Evolutionary conservation across 495 filamentous ascomycete genomes (phyloP).

Genomic region (Aspergillus diversus): DNA sequence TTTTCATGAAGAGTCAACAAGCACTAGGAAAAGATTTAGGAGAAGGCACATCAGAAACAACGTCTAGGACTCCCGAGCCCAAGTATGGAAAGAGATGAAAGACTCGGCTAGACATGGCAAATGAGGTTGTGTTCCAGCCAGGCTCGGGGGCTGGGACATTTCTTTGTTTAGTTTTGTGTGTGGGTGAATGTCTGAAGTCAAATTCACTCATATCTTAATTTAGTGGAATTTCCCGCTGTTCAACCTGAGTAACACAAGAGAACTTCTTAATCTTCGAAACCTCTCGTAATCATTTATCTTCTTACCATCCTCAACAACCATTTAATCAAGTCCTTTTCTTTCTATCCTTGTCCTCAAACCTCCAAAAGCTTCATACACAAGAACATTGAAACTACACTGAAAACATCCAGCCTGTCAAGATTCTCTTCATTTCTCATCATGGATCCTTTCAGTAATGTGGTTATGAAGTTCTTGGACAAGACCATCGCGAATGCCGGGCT

Average conservation of each 20-base stretch:
- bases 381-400: not conserved
- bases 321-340: not conserved
- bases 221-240: not conserved
- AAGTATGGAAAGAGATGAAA: slow-evolving; percentile 21
- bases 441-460: slow-evolving; percentile 6
- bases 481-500: slow-evolving; percentile 9
- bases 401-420: not conserved
- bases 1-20: slow-evolving; percentile 6
- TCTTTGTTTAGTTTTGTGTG: slow-evolving; percentile 28
- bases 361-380: not conserved
- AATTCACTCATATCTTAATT: slow-evolving; percentile 12
- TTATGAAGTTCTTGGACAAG: slow-evolving; percentile 13
- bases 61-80: slow-evolving; percentile 9
- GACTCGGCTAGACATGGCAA: slow-evolving; percentile 22
- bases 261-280: not conserved
- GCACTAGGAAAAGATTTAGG: slow-evolving; percentile 1
- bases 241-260: slow-evolving; percentile 8
- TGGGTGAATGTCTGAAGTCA: slow-evolving; percentile 20
- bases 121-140: slow-evolving; percentile 22
- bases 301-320: not conserved
- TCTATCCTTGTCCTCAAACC: not conserved
- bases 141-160: slow-evolving; percentile 25
- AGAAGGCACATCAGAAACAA: slow-evolving; percentile 21
- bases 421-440: not conserved
- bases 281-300: not conserved